Evolutionary conservation across 2,329 filamentous ascomycete species (phyloP), one percentile per base, ranked within the genome.

Genomic region (Paraphaeosphaeria minitans): DNA sequence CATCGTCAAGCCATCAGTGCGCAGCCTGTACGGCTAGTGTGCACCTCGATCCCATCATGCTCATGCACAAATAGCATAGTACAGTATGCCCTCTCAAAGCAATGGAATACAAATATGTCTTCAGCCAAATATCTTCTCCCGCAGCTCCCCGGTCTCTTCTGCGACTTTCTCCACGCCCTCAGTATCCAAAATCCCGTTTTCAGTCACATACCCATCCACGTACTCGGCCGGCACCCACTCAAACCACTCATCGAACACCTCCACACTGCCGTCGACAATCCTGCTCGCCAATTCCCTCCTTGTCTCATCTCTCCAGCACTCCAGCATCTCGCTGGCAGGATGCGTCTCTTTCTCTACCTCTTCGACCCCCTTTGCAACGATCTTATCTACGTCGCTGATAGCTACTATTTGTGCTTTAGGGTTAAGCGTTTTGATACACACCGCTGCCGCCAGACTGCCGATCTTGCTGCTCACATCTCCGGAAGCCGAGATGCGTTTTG

Each of bases 381-480:
- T 81, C 72, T 90, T 91, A 50, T 88, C 87, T 6, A 81, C 77
- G 55, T 88, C 85, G 46, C 83, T 83, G 4, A 90, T 63, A 0
- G 86, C 83, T 2, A 89, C 71, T 0, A 88, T 77, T 57, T 80
- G 82, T 12, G 76, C 79, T 0, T 59, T 59, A 0, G 81, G 79
- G 4, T 81, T 79, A 3, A 84, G 72, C 51, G 83, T 72, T 54
- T 80, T 84, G 8, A 84, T 83, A 51, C 83, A 80, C 1, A 89
- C 76, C 0, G 85, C 80, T 1, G 84, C 82, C 0, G 86, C 82
- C 7, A 90, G 73, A 1, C 86, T 88, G 0, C 88, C 88, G 0
- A 82, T 86, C 73, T 90, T 91, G 74, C 90, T 91, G 71, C 83
- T 86, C 19, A 90, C 84, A 31, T 84, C 82, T 1, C 87, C 88